Percentiles rank a stretch among this genome's conserved stretches.
Conservation (phyloP, 164 flowering plant species). For the Macadamia tetraphylla region DNA sequence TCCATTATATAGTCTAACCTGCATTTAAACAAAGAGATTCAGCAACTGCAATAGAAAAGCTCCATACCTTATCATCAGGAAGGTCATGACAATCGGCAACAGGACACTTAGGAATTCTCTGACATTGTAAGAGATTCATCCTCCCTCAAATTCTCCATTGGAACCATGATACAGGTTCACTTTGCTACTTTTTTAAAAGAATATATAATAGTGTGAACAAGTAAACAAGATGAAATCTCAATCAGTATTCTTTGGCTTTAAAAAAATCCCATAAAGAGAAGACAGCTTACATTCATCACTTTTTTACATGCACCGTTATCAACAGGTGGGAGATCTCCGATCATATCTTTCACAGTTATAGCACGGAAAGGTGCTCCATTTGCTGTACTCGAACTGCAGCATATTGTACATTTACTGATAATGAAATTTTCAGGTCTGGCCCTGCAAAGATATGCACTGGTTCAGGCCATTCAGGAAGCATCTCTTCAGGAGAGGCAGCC, state of each 20-base stretch:
- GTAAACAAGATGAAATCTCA: not conserved
- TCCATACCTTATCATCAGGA: conserved; percentile 76
- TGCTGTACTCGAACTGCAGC: conserved; percentile 85
- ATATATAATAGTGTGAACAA: not conserved
- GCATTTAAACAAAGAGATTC: conserved; percentile 6
- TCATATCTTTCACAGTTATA: conserved; percentile 83
- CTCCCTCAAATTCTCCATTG: conserved; percentile 79
- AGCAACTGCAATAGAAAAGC: not conserved
- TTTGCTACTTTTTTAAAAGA: conserved; percentile 47
- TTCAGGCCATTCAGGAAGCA: conserved; percentile 93
- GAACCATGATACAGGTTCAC: conserved; percentile 79
- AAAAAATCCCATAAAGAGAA: not conserved
- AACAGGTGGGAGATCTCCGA: conserved; percentile 88
- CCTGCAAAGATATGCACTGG: conserved; percentile 91
- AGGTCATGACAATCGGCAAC: conserved; percentile 96
- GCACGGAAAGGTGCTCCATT: conserved; percentile 87
- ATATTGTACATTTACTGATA: conserved; percentile 51
- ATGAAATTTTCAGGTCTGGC: conserved; percentile 68
- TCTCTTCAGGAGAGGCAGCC: conserved; percentile 92
- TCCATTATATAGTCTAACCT: conserved; percentile 72
- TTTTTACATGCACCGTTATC: conserved; percentile 63
- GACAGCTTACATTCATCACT: conserved; percentile 38
- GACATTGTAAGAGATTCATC: conserved; percentile 69
- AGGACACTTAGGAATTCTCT: conserved; percentile 75
- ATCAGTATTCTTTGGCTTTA: no score